Base-by-base conservation (phyloP, 208 protist genomes). In the Zelonia costaricensis region DNA sequence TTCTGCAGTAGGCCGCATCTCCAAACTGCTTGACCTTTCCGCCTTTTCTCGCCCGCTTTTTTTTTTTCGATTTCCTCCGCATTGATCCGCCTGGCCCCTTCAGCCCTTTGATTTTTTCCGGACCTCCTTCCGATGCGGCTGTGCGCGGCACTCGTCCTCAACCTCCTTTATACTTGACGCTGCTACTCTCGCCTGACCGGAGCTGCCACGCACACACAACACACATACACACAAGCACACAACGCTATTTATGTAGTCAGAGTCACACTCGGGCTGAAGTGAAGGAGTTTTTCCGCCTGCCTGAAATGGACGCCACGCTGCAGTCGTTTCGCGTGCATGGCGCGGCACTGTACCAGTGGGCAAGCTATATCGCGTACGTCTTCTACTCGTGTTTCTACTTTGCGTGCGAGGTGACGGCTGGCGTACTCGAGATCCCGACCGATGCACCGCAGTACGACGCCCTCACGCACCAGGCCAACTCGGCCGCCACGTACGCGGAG, bases 351-450 rank as follows among this genome's bases (percentile, higher is more conserved):
- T 65, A 63, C 30, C 52, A 43, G 9, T 65, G 70, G 62, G 39
- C 16, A 12, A 48, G 23, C 52, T 62, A 71, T 46, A 30, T 78
- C 8, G 27, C 28, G 18, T 73, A 69, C 33, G 43, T 60, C 38
- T 20, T 82, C 9, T 74, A 70, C 38, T 63, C 52, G 8, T 66
- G 52, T n/a, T 18, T 69, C 1, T 31, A 54, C n/a, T 65, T 81
- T 13, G 22, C 51, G 20, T 80, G 65, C 36, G 75, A 82, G 54
- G 53, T 82, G 54, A 43, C 71, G 22, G 71, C 79, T n/a, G 79
- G 70, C 18, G 48, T 86, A 16, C 62, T 82, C 12, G 76, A 65
- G 16, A 80, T 83, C 47, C 72, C 75, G 4, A 74, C 65, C 22
- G 52, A 54, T 23, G 71, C 69, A 13, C 76, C 72, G 12, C 64